Evolutionary conservation across 2,329 filamentous ascomycete species (phyloP).

Genomic region (Colletotrichum liriopes): DNA sequence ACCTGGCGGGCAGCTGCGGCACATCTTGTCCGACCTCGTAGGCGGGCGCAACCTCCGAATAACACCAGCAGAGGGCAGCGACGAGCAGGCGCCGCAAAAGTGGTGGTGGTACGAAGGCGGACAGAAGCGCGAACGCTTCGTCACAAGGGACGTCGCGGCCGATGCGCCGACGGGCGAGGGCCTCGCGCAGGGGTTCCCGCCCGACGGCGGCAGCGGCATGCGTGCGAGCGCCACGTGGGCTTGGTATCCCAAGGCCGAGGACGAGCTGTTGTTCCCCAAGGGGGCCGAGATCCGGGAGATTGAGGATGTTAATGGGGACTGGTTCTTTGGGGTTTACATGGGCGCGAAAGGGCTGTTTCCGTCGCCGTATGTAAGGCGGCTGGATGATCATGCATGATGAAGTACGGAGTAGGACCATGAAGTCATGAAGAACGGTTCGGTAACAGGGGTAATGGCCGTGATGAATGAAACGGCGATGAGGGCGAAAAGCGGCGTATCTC

Average conservation of each 20-base stretch:
- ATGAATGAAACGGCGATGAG: constrained; percentile 20
- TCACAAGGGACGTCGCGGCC: constrained; percentile 66
- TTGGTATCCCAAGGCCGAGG: constrained; percentile 79
- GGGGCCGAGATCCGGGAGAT: constrained; percentile 87
- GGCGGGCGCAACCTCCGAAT: constrained; percentile 81
- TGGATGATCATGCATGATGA: constrained; percentile 46
- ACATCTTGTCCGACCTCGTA: constrained; percentile 80
- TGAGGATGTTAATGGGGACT: constrained; percentile 91
- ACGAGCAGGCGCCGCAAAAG: constrained; percentile 55
- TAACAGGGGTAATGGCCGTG: not conserved
- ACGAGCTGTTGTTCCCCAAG: constrained; percentile 88
- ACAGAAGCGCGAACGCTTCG: constrained; percentile 61
- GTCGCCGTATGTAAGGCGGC: constrained; percentile 77
- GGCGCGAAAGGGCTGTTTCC: constrained; percentile 86
- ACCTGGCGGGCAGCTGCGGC: constrained; percentile 76
- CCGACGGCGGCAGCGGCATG: constrained; percentile 81
- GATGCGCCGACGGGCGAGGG: constrained; percentile 56
- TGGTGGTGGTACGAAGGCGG: constrained; percentile 68
- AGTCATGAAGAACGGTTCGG: not conserved
- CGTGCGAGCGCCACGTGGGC: constrained; percentile 79
- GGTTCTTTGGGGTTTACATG: constrained; percentile 91
- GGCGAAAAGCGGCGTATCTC: not conserved
- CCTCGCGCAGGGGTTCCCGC: constrained; percentile 70
- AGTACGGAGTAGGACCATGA: not conserved
- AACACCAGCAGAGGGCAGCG: constrained; percentile 60